Conservation (phyloP, 2,329 filamentous ascomycete species). For the Ceratocystiopsis minuta region DNA sequence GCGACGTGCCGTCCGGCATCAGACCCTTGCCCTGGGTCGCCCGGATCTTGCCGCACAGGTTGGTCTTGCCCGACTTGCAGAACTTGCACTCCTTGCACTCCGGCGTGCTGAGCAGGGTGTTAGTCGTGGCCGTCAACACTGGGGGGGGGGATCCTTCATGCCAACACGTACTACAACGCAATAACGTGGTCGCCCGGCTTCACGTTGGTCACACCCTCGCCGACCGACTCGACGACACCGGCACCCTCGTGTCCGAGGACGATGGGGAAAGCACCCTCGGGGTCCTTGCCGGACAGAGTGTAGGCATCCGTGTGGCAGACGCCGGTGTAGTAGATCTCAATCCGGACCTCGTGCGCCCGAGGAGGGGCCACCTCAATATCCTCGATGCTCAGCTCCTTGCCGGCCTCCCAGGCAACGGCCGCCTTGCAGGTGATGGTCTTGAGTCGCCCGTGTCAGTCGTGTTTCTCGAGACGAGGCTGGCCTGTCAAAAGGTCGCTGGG, state of each 20-base stretch:
- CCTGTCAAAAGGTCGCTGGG: no score
- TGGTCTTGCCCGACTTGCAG: conserved; percentile 98
- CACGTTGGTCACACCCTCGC: conserved; percentile 83
- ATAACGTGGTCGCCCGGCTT: conserved; percentile 83
- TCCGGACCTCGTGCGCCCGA: conserved; percentile 83
- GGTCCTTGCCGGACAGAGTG: conserved; percentile 89
- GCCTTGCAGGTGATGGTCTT: conserved; percentile 93
- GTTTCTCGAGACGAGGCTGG: no score
- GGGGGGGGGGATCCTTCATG: conserved; percentile 3
- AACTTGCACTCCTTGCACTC: conserved; percentile 98
- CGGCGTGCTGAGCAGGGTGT: conserved; percentile 50
- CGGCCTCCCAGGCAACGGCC: conserved; percentile 92
- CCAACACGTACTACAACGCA: conserved; percentile 54
- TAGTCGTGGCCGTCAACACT: not conserved
- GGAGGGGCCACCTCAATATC: conserved; percentile 84
- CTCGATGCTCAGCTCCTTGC: conserved; percentile 75
- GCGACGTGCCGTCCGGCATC: conserved; percentile 91
- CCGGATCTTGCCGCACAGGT: conserved; percentile 97
- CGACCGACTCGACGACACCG: conserved; percentile 77
- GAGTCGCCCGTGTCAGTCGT: no score
- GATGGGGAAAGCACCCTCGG: conserved; percentile 83
- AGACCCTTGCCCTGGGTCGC: conserved; percentile 89
- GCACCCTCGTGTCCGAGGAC: conserved; percentile 83
- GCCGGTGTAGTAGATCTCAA: conserved; percentile 93
- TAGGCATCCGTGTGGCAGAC: conserved; percentile 98